Percentiles rank a stretch among this genome's conserved stretches.
These are phyloP conservation scores for Sporothrix globosa DNA, from an alignment of 2,329 filamentous ascomycete genomes.

Conservation along the genomic window DNA sequence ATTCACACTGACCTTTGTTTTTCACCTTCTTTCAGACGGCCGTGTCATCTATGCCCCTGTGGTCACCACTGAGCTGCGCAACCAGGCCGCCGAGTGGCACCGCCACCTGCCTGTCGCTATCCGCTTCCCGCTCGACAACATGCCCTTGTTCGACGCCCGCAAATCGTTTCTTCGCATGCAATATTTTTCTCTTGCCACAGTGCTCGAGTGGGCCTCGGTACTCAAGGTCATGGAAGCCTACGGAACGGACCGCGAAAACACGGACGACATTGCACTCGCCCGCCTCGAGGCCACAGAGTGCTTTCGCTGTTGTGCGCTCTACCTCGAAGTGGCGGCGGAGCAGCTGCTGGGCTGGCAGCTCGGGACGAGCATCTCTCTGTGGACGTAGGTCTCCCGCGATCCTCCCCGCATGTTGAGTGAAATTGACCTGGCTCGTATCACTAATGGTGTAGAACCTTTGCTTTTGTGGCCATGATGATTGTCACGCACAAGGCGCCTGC, in stretches of 20 bases:
- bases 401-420: not conserved
- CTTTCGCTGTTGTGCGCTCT: slow-evolving; percentile 29
- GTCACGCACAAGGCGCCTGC: slow-evolving; percentile 31
- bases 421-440: not conserved
- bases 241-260: slow-evolving; percentile 27
- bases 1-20: too few species aligned
- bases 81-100: slow-evolving; percentile 34
- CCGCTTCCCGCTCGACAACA: slow-evolving; percentile 34
- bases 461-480: slow-evolving; percentile 32
- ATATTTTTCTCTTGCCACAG: slow-evolving; percentile 31
- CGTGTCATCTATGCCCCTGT: slow-evolving; percentile 32
- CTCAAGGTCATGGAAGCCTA: slow-evolving; percentile 34
- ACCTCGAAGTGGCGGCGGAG: slow-evolving; percentile 32
- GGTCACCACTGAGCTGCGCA: slow-evolving; percentile 32
- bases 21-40: slow-evolving; percentile 9
- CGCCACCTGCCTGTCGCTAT: slow-evolving; percentile 33
- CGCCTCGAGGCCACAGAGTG: slow-evolving; percentile 31
- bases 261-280: slow-evolving; percentile 30
- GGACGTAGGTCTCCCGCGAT: slow-evolving; percentile 29
- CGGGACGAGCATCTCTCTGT: slow-evolving; percentile 30
- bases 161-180: slow-evolving; percentile 34
- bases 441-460: slow-evolving; percentile 24
- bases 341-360: slow-evolving; percentile 34
- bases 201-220: slow-evolving; percentile 34
- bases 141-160: slow-evolving; percentile 34